Evolutionary conservation across 106 monocot species (phyloP).

Genomic region (Dioscorea dumetorum): DNA sequence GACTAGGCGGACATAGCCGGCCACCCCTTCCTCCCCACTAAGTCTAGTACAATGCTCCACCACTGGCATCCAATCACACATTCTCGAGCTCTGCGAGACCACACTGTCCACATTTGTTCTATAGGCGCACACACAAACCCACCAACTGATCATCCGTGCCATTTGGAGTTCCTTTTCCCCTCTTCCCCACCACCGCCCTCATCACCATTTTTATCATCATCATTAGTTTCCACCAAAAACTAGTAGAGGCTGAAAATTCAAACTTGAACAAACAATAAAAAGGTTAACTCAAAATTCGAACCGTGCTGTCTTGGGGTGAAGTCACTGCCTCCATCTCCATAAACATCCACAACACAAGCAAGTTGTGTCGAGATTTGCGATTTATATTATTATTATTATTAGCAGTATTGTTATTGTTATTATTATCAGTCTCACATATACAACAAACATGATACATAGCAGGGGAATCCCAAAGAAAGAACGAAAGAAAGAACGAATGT

Average conservation of each 20-base stretch:
- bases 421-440: neutral
- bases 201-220: neutral
- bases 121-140: slow-evolving; percentile 8
- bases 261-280: no score
- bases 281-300: no score
- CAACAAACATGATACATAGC: neutral
- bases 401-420: no score
- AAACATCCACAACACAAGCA: no score
- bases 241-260: no score
- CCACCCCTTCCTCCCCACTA: slow-evolving; percentile 15
- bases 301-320: no score
- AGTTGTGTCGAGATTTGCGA: neutral
- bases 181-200: neutral
- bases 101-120: slow-evolving; percentile 8
- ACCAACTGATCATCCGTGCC: slow-evolving; percentile 13
- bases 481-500: neutral
- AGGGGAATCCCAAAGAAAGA: slow-evolving; percentile 11
- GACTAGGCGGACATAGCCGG: slow-evolving; percentile 23
- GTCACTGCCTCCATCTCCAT: no score
- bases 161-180: neutral
- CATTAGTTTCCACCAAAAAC: no score
- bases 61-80: slow-evolving; percentile 29
- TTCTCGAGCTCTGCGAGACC: slow-evolving; percentile 17
- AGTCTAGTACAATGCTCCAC: slow-evolving; percentile 18
- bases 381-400: no score